Conservation (phyloP, 1,139 yeast species). For the Williopsis jadinii region DNA sequence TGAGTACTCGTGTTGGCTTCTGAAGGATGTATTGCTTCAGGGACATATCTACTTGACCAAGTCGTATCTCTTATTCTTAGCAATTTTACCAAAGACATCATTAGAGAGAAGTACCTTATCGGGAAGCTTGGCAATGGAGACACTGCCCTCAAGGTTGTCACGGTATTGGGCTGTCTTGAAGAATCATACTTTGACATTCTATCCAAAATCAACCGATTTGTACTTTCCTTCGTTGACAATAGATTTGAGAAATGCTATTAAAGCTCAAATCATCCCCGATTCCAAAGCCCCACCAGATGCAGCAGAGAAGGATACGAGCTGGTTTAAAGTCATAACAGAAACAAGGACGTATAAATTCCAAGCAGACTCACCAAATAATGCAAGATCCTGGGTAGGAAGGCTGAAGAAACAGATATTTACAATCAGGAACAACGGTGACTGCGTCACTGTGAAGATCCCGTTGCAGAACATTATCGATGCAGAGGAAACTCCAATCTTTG, state of each 20-base stretch:
- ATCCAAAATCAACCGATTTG: constrained; percentile 63
- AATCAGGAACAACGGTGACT: constrained; percentile 60
- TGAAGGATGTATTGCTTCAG: constrained; percentile 75
- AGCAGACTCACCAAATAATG: constrained; percentile 68
- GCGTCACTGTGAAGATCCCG: constrained; percentile 75
- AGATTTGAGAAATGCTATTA: constrained; percentile 57
- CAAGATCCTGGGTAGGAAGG: constrained; percentile 73
- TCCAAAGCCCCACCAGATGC: background rate
- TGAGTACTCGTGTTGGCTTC: constrained; percentile 71
- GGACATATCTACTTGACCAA: constrained; percentile 77
- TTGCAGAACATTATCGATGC: constrained; percentile 57
- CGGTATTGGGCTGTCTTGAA: constrained; percentile 77
- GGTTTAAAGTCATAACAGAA: constrained; percentile 53
- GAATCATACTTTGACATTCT: constrained; percentile 62
- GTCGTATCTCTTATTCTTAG: constrained; percentile 63
- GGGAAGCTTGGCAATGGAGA: constrained; percentile 26
- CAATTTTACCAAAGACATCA: constrained; percentile 59
- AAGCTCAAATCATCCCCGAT: constrained; percentile 41
- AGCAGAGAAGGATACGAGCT: constrained; percentile 19
- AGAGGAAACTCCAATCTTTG: constrained; percentile 45
- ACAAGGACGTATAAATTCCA: constrained; percentile 55
- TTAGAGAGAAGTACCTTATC: constrained; percentile 21
- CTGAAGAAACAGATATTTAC: constrained; percentile 74
- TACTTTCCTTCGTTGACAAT: constrained; percentile 78
- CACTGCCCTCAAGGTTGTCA: constrained; percentile 14